Evolutionary conservation across 345 rosid genomes (phyloP), one percentile per base, ranked within the genome.

Genomic region (Tarenaya hassleriana): DNA sequence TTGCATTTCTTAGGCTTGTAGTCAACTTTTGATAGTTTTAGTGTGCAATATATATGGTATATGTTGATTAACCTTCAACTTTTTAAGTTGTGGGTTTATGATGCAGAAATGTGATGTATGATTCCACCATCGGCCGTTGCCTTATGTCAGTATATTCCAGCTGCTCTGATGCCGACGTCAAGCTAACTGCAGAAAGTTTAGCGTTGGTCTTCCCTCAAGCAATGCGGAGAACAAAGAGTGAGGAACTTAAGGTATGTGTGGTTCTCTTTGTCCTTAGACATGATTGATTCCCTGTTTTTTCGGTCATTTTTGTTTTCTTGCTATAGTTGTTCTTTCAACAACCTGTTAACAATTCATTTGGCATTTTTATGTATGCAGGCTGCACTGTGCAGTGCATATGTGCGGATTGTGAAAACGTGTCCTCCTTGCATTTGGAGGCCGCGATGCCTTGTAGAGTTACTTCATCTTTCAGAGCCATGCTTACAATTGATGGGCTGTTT

Each of bases 381-480:
- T 64, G 85, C 98, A 16, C 58, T 91, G 58, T 84, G 98, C 69
- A 72, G 71, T 59, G 84, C 78, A 9, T 91, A 77, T 52, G 56
- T 49, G 57, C 74, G 84, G 71, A 81, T 87, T 75, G 83, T 81
- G 52, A 77, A 76, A 72, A 70, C 63, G 51, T 87, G 90, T 50
- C 95, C 95, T 31, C 83, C 90, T 55, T 61, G 73, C 67, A 69
- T 91, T 21, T 91, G 95, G 96, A 87, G 62, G 67, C 90, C 90
- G 34, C 78, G 82, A 60, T 77, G 62, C 70, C 81, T 91, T 60
- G 50, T 79, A 19, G 47, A 74, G 34, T 43, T 74, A 62, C 79
- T 91, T 60, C 73, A 73, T 66, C 59, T 67, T 67, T 72, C 86
- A 16, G 78, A 87, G 52, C 92, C 96, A 55, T 87, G 84, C 67